Base-by-base conservation (phyloP, 306 rosid species). In the Vigna angularis region DNA sequence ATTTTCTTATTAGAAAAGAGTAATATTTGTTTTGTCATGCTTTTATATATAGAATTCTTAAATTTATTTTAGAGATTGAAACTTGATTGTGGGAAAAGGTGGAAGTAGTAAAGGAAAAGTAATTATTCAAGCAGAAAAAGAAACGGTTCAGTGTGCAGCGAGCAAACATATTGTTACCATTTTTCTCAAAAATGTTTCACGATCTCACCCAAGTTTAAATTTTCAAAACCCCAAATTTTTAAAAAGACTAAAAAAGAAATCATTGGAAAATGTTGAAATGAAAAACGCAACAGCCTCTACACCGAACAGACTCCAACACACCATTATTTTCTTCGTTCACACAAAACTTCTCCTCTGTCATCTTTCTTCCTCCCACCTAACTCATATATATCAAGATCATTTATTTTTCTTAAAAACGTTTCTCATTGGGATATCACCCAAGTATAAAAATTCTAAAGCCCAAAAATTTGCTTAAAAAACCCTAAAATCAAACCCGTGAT, bases 281-380 rank as follows among this genome's bases (percentile, higher is more conserved):
- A 96, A 85, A 68, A 86, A 88, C 22, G 85, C 89, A 80, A 88
- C 86, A 3, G 98, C 98, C 65, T 93, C 97, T 4, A 88, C 30
- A 52, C 98, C 99, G 74, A 95, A 95, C 91, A 63, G 97, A 87
- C 78, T 92, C 97, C 75, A 92, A 81, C 88, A 89, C 56, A 50
- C 77, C 93, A 80, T 86, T 95, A 2, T 87, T 96, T 77, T 92
- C 95, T 59, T 90, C 92, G 7, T 78, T 89, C 85, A 58, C 84
- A 91, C 91, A 95, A 75, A 95, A 88, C 50, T 85, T 92, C 65
- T 87, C 22, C 77, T 78, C 83, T 86, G 87, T 84, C 83, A 92
- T 90, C 82, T 75, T 76, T 64, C 66, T 76, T 77, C 70, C 82
- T 6, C 56, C 5, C 49, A 48, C 59, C 32, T 70, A 56, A 22